Evolutionary conservation across 148 eudicot genomes (phyloP).

Genomic region (Dianthus caryophyllus): DNA sequence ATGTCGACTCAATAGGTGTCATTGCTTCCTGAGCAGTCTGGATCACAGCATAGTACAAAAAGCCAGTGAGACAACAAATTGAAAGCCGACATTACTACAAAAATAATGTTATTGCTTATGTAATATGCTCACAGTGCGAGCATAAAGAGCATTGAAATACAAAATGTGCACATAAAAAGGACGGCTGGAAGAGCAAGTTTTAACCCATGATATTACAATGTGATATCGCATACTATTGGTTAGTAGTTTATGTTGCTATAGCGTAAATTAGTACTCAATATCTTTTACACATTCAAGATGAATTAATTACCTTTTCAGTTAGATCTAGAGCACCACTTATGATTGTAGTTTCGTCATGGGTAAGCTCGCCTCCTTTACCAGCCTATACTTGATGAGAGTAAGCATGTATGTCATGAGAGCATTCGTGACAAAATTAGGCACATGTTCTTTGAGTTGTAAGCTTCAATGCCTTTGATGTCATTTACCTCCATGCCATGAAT

Average conservation of each 20-base stretch:
- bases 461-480: neutral
- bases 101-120: neutral
- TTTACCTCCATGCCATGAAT: constrained; percentile 88
- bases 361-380: constrained; percentile 85
- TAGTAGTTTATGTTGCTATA: neutral
- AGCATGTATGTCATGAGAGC: constrained; percentile 3
- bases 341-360: constrained; percentile 74
- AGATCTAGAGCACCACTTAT: constrained; percentile 85
- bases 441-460: neutral
- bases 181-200: neutral
- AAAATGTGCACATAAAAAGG: neutral
- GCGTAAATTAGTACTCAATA: neutral
- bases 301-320: constrained; percentile 58
- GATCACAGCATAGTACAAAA: constrained; percentile 11
- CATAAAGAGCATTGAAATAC: neutral
- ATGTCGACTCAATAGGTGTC: constrained; percentile 96
- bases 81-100: neutral
- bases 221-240: neutral
- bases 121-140: neutral
- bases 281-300: constrained; percentile 1
- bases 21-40: constrained; percentile 98
- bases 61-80: neutral
- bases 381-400: constrained; percentile 41
- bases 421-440: neutral
- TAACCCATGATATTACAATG: neutral